phyloP scores from a whole-genome alignment of 2,329 filamentous ascomycete species.

The Talaromyces sp. region DNA sequence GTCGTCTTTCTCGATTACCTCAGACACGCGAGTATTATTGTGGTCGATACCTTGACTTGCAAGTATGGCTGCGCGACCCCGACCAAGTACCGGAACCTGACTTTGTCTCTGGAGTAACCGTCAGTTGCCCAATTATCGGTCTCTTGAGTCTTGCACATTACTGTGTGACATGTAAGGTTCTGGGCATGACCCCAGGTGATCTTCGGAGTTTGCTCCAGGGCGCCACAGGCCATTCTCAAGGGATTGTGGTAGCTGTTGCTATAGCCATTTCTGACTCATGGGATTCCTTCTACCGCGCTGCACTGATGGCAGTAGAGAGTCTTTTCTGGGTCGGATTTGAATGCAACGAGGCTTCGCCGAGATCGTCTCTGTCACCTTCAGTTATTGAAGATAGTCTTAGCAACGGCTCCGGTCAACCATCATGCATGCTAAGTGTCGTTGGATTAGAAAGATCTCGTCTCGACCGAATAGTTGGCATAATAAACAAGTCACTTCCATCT shows the following conservation, averaged over 20 bases:
- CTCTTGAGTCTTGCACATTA: slow-evolving; percentile 95
- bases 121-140: slow-evolving; percentile 94
- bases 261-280: slow-evolving; percentile 88
- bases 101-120: slow-evolving; percentile 88
- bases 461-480: not conserved
- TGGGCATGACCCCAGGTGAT: slow-evolving; percentile 85
- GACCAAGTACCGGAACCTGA: slow-evolving; percentile 92
- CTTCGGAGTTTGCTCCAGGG: slow-evolving; percentile 52
- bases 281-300: slow-evolving; percentile 82
- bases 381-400: not conserved
- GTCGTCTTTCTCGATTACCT: slow-evolving; percentile 2
- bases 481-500: slow-evolving; percentile 52
- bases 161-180: slow-evolving; percentile 84
- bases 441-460: not conserved
- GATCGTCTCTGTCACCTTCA: not conserved
- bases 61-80: slow-evolving; percentile 85
- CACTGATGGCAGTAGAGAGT: slow-evolving; percentile 78
- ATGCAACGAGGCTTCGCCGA: not conserved
- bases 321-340: slow-evolving; percentile 94
- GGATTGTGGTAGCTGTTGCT: slow-evolving; percentile 87
- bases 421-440: slow-evolving; percentile 15
- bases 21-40: slow-evolving; percentile 6
- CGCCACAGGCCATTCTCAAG: slow-evolving; percentile 87
- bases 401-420: slow-evolving; percentile 2
- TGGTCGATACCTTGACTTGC: slow-evolving; percentile 59